Evolutionary conservation across 768 basidiomycete species (phyloP).

Genomic region (Naganishia kalamii): DNA sequence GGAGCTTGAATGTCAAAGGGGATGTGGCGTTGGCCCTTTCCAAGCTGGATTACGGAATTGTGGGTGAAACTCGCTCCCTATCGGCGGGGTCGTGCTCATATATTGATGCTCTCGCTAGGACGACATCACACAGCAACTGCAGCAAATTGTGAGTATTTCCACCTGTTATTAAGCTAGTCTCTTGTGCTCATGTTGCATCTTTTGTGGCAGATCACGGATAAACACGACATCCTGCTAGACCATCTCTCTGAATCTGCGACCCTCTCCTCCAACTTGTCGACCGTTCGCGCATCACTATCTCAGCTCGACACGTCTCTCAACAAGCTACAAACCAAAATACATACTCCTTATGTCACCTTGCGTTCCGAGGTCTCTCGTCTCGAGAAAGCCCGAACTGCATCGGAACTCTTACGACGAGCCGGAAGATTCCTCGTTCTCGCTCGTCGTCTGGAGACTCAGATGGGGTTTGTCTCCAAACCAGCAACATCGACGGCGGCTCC

Average conservation of each 20-base stretch:
- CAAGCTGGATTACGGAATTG: conserved; percentile 73
- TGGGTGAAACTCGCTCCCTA: conserved; percentile 19
- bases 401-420: conserved; percentile 74
- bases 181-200: neutral
- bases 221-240: conserved; percentile 38
- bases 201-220: conserved; percentile 24
- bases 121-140: conserved; percentile 84
- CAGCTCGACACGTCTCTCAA: conserved; percentile 33
- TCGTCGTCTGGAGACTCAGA: conserved; percentile 74
- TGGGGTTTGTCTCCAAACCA: conserved; percentile 53
- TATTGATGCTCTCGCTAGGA: conserved; percentile 49
- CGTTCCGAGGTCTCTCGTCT: conserved; percentile 65
- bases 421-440: conserved; percentile 78
- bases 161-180: neutral
- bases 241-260: conserved; percentile 37
- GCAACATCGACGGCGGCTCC: neutral
- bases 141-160: conserved; percentile 60
- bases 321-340: conserved; percentile 79
- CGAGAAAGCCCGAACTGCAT: conserved; percentile 71
- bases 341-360: conserved; percentile 71
- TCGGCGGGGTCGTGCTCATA: conserved; percentile 15
- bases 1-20: conserved; percentile 53
- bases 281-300: conserved; percentile 31
- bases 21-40: conserved; percentile 85
- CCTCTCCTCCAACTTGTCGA: conserved; percentile 30